Base-by-base conservation (phyloP, 495 filamentous ascomycete genomes). In the Thozetella sp. region DNA sequence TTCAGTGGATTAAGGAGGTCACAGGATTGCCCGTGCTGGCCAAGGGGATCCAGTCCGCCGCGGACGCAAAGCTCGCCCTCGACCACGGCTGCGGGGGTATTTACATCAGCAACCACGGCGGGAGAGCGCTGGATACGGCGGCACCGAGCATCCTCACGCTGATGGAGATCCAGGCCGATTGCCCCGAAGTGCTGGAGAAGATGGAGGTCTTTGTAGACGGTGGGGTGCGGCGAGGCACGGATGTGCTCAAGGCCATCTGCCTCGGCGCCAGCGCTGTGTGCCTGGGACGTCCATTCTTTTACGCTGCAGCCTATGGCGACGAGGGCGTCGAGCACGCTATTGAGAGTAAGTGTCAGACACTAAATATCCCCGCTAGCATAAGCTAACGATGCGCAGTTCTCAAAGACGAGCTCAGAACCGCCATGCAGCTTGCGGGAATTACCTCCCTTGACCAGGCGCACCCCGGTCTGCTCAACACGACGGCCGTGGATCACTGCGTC, bases 401-500 rank as follows among this genome's bases (percentile, higher is more conserved):
- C 57, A 84, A 84, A 65, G 91, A 93, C 63, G 92, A 94, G 66
- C 72, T 94, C 27, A 85, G 90, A 64, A 90, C 86, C 3, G 86
- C 90, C 4, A 94, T 95, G 91, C 83, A 86, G 37, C 87, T 92
- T 74, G 86, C 82, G 59, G 91, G 90, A 2, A 83, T 95, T 30
- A 92, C 88, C 24, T 79, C 87, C 56, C 74, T 94, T 9, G 80
- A 83, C n/a, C 79, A 92, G 72, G 83, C 87, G 10, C 83, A 88
- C 64, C 88, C 90, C 1, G 88, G 88, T 13, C 62, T 90, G 46
- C 72, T 92, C 52, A 87, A 92, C 68, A 92, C 91, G 6, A 74
- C 76, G 6, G 87, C 84, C 57, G 76, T 93, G n/a, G 90, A 93
- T 63, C 83, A 88, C n/a, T 20, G 4, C 43, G 43, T 48, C n/a